Evolutionary conservation across 2,329 filamentous ascomycete genomes (phyloP).

Genomic region (Fusarium fracticaudum): DNA sequence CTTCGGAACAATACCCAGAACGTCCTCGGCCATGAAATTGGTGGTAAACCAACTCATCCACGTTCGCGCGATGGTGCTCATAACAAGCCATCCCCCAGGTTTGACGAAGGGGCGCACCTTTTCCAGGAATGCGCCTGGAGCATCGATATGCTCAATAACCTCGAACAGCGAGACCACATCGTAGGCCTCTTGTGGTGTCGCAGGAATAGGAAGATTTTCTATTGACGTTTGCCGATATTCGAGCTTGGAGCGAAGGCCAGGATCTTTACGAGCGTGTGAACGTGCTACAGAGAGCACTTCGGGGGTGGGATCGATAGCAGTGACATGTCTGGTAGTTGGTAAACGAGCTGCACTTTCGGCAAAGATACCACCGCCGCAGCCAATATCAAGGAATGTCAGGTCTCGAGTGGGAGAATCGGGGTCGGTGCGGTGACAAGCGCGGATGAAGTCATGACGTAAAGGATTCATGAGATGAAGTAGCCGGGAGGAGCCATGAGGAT

Average conservation of each 20-base stretch:
- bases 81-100: constrained; percentile 91
- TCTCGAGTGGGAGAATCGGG: constrained; percentile 50
- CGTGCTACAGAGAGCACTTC: constrained; percentile 80
- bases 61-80: constrained; percentile 91
- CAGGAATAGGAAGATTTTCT: constrained; percentile 68
- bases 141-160: constrained; percentile 90
- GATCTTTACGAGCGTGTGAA: constrained; percentile 79
- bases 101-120: constrained; percentile 78
- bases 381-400: constrained; percentile 85
- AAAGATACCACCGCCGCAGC: constrained; percentile 96
- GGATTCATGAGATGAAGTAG: constrained; percentile 98
- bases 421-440: constrained; percentile 69
- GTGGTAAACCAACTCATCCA: constrained; percentile 92
- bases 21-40: constrained; percentile 88
- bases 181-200: constrained; percentile 59
- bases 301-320: constrained; percentile 80
- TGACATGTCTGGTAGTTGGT: constrained; percentile 69
- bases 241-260: constrained; percentile 70
- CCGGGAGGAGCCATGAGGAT: constrained; percentile 89
- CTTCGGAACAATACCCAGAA: constrained; percentile 85
- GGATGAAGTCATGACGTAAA: constrained; percentile 91
- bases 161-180: constrained; percentile 92
- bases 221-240: constrained; percentile 80
- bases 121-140: constrained; percentile 78
- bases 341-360: constrained; percentile 85